Percentiles rank a stretch among this genome's conserved stretches.
phyloP scores from a whole-genome alignment of 2,329 filamentous ascomycete genomes.

The Phaeoacremonium minimum region DNA sequence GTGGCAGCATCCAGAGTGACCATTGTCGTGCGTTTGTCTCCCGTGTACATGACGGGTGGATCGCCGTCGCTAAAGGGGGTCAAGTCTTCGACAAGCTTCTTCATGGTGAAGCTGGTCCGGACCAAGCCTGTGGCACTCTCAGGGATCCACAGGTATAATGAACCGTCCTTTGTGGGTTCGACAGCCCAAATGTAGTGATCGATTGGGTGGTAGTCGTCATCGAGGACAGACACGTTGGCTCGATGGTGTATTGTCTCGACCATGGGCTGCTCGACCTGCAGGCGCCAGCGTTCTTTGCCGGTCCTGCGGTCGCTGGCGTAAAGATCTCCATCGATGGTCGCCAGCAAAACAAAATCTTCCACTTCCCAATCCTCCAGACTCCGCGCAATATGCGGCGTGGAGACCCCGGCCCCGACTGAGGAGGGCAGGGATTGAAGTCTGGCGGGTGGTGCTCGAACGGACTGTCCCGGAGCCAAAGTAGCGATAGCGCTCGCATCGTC shows the following conservation, averaged over 20 bases:
- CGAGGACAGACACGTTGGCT: constrained; percentile 58
- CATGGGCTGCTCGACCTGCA: constrained; percentile 81
- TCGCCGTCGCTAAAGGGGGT: constrained; percentile 72
- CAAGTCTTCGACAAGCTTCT: constrained; percentile 79
- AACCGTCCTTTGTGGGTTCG: constrained; percentile 83
- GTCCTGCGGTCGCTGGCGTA: constrained; percentile 87
- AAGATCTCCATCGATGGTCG: constrained; percentile 97
- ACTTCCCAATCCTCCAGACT: constrained; percentile 99
- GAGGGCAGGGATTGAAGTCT: constrained; percentile 54
- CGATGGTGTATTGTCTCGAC: constrained; percentile 84
- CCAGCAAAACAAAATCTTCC: constrained; percentile 99
- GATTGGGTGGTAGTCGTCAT: constrained; percentile 59
- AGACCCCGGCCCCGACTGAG: constrained; percentile 55
- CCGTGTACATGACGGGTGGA: constrained; percentile 80
- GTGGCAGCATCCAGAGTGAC: constrained; percentile 86
- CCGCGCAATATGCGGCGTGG: constrained; percentile 90
- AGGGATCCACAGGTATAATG: constrained; percentile 81
- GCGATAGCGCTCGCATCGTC: constrained; percentile 90
- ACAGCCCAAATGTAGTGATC: constrained; percentile 94
- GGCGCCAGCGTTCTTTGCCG: constrained; percentile 79
- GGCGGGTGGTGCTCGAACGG: constrained; percentile 92
- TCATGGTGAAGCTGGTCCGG: constrained; percentile 70
- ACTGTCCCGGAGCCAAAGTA: constrained; percentile 93
- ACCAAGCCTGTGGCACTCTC: constrained; percentile 56
- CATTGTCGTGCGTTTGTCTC: constrained; percentile 84